Evolutionary conservation across 768 basidiomycete species (phyloP), one percentile per base, ranked within the genome.

Genomic region (Pleurotus citrinopileatus): DNA sequence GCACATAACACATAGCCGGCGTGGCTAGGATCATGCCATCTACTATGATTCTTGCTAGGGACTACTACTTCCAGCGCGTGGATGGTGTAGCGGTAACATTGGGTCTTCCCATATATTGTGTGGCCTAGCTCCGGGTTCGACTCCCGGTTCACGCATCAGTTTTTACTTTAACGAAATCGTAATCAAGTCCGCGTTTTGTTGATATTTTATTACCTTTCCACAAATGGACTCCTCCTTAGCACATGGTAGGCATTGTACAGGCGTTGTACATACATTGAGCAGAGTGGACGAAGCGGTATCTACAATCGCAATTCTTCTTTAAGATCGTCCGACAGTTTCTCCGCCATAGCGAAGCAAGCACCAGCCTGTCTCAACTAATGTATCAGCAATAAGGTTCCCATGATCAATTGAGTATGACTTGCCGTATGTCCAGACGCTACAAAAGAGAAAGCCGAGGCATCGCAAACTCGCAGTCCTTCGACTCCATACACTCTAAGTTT

Each of bases 81-180:
- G 72, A 70, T 87, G 82, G 85, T 84, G 84, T 86, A 87, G 71
- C 79, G 84, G 84, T 86, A 87, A 87, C 85, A 87, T 87, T 84
- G 82, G 81, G 82, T 85, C 84, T 86, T 88, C 84, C 84, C 84
- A 87, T 72, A 17, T 23, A 0, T 8, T n/a, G 6, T 4, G 54
- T 66, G 76, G 76, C 74, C 73, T 75, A 74, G 76, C 74, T 67
- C 74, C 74, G 76, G 74, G 76, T 77, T 77, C 76, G 76, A 77
- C 72, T 77, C 76, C 74, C 75, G 75, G 75, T 69, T 70, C 73
- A 75, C 75, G 75, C 75, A 76, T 26, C 17, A 13, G 17, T 40
- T 48, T 34, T 26, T 6, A 13, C 26, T 46, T 46, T 46, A 2
- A 2, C 25, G 4, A 22, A 25, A 46, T 46, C 26, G 15, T n/a